Evolutionary conservation across 2,329 filamentous ascomycete genomes (phyloP).

Genomic region (Xylariaceae sp.): DNA sequence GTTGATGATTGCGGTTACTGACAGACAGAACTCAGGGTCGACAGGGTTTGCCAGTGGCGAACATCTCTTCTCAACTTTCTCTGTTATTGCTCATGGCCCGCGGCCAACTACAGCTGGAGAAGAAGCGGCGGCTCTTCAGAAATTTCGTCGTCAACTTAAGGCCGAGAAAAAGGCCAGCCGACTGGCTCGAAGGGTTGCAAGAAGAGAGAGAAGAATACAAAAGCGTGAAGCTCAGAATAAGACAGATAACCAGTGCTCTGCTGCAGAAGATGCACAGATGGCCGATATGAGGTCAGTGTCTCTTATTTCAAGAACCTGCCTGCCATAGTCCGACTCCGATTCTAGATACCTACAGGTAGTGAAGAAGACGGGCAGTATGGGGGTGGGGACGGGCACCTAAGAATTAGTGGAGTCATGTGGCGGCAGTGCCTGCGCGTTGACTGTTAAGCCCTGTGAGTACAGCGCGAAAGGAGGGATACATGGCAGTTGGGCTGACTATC

Average conservation of each 20-base stretch:
- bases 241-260: slow-evolving; percentile 2
- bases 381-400: too few relatives aligned
- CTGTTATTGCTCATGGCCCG: slow-evolving; percentile 6
- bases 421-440: too few relatives aligned
- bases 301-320: too few relatives aligned
- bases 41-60: slow-evolving; percentile 1
- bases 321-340: too few relatives aligned
- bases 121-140: slow-evolving; percentile 5
- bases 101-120: slow-evolving; percentile 7
- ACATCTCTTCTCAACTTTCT: slow-evolving; percentile 8
- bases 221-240: slow-evolving; percentile 3
- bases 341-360: too few relatives aligned
- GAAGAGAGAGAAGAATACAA: slow-evolving; percentile 9
- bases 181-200: slow-evolving; percentile 8
- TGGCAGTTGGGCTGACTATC: too few relatives aligned
- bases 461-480: too few relatives aligned
- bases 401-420: too few relatives aligned
- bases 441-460: too few relatives aligned
- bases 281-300: too few relatives aligned
- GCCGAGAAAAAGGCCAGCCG: slow-evolving; percentile 6
- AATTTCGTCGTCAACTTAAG: slow-evolving; percentile 5
- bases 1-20: slow-evolving; percentile 10
- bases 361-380: too few relatives aligned
- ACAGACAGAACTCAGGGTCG: slow-evolving; percentile 2
- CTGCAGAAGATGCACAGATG: neutral